These are phyloP conservation scores for Rubia tinctorum DNA, from an alignment of 305 asterid species.

Conservation along the genomic window DNA sequence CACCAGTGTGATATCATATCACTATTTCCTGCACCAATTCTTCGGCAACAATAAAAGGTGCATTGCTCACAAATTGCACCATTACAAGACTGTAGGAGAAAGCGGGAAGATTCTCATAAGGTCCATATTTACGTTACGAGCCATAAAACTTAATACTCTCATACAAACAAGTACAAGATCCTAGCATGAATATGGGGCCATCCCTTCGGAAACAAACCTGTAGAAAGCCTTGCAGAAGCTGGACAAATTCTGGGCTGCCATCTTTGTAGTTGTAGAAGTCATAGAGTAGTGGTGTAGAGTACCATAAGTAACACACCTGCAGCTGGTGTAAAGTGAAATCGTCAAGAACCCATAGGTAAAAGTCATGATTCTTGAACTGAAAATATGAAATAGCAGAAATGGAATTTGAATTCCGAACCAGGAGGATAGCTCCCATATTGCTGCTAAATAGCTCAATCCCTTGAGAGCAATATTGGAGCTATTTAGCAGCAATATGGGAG, in stretches of 20 bases:
- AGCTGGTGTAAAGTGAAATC: constrained; percentile 10
- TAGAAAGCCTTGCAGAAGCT: constrained; percentile 48
- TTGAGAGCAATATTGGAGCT: constrained; percentile 59
- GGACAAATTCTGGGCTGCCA: constrained; percentile 46
- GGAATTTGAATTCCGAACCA: constrained; percentile 44
- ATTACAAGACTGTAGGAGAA: constrained; percentile 58
- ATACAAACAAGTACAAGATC: too few relatives aligned
- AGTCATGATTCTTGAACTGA: background rate
- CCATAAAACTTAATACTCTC: too few relatives aligned
- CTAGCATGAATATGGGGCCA: too few relatives aligned
- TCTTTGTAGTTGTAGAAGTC: constrained; percentile 56
- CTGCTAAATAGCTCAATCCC: constrained; percentile 90
- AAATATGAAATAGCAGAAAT: background rate
- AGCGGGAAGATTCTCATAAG: constrained; percentile 70
- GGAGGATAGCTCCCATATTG: constrained; percentile 64
- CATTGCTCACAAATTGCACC: constrained; percentile 72
- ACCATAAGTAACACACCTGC: constrained; percentile 65
- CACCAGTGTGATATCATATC: constrained; percentile 99
- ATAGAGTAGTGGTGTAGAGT: constrained; percentile 58
- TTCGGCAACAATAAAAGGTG: constrained; percentile 71
- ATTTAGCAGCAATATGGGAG: too few relatives aligned
- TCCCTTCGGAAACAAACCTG: constrained; percentile 63
- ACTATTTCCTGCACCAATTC: constrained; percentile 91
- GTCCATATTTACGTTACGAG: constrained; percentile 90
- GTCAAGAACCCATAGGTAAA: constrained; percentile 8